These are phyloP conservation scores for Trichothecium roseum DNA, from an alignment of 2,329 filamentous ascomycete species.

Conservation along the genomic window DNA sequence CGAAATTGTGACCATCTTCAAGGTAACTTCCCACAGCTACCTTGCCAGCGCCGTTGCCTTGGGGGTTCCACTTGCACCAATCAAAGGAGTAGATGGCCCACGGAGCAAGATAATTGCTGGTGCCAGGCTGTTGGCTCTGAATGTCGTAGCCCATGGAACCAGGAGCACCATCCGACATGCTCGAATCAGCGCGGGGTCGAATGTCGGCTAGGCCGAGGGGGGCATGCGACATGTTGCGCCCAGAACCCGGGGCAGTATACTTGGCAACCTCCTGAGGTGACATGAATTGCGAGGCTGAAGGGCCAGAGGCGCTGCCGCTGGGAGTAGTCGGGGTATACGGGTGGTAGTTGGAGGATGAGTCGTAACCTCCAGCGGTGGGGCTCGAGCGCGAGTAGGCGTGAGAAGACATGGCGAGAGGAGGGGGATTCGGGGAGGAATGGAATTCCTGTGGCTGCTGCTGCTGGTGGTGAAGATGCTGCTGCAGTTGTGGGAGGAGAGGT, in stretches of 20 bases:
- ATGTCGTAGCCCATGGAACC: slow-evolving; percentile 54
- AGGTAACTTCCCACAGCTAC: slow-evolving; percentile 92
- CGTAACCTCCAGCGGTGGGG: slow-evolving; percentile 50
- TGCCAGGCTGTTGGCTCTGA: slow-evolving; percentile 54
- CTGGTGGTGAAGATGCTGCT: slow-evolving; percentile 25
- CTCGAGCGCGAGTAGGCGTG: slow-evolving; percentile 81
- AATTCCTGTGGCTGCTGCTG: slow-evolving; percentile 35
- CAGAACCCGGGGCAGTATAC: slow-evolving; percentile 46
- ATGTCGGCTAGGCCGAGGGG: slow-evolving; percentile 89
- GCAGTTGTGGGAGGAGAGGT: slow-evolving; percentile 24
- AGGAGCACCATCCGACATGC: slow-evolving; percentile 60
- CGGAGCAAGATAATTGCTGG: slow-evolving; percentile 87
- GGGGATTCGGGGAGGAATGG: slow-evolving; percentile 53
- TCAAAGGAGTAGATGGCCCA: slow-evolving; percentile 97
- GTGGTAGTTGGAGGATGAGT: slow-evolving; percentile 42
- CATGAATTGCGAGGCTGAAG: slow-evolving; percentile 49
- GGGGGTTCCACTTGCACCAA: slow-evolving; percentile 96
- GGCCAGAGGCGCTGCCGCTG: slow-evolving; percentile 26
- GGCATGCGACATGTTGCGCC: slow-evolving; percentile 64
- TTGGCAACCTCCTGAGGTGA: slow-evolving; percentile 42
- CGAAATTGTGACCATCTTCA: slow-evolving; percentile 97
- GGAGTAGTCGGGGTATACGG: slow-evolving; percentile 57
- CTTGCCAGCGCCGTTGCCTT: slow-evolving; percentile 74
- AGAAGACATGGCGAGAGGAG: slow-evolving; percentile 44
- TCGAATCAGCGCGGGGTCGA: slow-evolving; percentile 73